Percentiles rank a stretch among this genome's conserved stretches.
Conservation (phyloP, 2,329 filamentous ascomycete genomes). For the Tetracladium maxilliforme region DNA sequence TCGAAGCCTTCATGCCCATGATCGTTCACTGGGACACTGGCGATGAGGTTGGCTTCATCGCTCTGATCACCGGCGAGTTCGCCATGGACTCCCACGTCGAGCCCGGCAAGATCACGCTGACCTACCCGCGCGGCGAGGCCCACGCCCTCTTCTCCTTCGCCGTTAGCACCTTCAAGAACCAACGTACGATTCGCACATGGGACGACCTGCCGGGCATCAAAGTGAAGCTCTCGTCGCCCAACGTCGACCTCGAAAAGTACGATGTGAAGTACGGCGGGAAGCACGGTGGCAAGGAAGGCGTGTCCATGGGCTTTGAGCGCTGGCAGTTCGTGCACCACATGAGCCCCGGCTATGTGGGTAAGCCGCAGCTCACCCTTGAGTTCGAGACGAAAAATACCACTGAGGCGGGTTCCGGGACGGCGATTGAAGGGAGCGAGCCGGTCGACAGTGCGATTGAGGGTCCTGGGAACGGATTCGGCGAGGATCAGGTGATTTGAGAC, state of each 20-base stretch:
- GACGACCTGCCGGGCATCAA: constrained; percentile 30
- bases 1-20: constrained; percentile 39
- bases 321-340: too few relatives aligned
- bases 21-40: constrained; percentile 42
- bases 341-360: too few relatives aligned
- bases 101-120: constrained; percentile 27
- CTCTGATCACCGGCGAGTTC: constrained; percentile 18
- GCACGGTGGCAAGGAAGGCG: constrained; percentile 16
- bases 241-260: constrained; percentile 22
- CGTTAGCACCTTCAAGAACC: constrained; percentile 28
- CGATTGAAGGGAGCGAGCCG: too few relatives aligned
- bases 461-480: too few relatives aligned
- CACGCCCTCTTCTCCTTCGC: constrained; percentile 33
- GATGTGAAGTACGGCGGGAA: constrained; percentile 25
- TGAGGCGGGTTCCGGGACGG: too few relatives aligned
- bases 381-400: too few relatives aligned
- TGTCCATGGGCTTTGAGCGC: constrained; percentile 12
- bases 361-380: too few relatives aligned
- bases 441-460: too few relatives aligned
- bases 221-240: constrained; percentile 28
- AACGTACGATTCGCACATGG: constrained; percentile 27
- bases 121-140: constrained; percentile 35
- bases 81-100: constrained; percentile 24
- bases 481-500: too few relatives aligned
- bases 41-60: constrained; percentile 18